Evolutionary conservation across 148 eudicot species (phyloP), one percentile per base, ranked within the genome.

Genomic region (Arctostaphylos glauca): DNA sequence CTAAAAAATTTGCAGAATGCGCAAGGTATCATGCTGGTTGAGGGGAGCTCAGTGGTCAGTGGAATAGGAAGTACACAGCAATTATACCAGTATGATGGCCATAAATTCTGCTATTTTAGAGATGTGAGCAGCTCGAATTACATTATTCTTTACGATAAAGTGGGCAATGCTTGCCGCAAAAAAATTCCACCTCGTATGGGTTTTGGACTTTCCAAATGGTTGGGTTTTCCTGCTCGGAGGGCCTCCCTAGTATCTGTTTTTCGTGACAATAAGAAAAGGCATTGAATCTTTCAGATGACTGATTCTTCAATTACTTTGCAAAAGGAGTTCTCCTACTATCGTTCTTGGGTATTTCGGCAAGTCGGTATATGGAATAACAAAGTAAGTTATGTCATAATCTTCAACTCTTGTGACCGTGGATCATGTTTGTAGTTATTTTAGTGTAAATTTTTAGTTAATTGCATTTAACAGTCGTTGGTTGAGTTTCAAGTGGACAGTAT

Each of bases 61-160:
- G 97, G 98, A 81, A 7, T 88, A 15, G 98, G 91, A 19, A 91
- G 90, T 59, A 95, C 93, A 14, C 89, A 87, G 74, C 94, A 95
- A 77, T 79, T 80, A 23, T 95, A 93, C 71, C 59, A 82, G 0
- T 93, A 86, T 58, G 72, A 78, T 6, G 85, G 85, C 12, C 81
- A 81, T 83, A 78, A 89, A 3, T 84, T 43, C 16, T 94, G 98
- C 83, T 95, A 94, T 82, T 84, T 84, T 74, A 90, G 98, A 89
- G 88, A 90, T 78, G 87, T 95, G 25, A 88, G 93, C 80, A 89
- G 94, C 87, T 92, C 90, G 5, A 95, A 95, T 76, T 94, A 92
- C 86, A 92, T 94, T n/a, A 88, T 95, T 86, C 70, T 91, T 66
- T 82, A 89, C 48, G 98, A 95, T 83, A 74, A 90, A 56, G 92